These are phyloP conservation scores for Quambalaria eucalypti DNA, from an alignment of 1,284 basidiomycete species.

Conservation along the genomic window DNA sequence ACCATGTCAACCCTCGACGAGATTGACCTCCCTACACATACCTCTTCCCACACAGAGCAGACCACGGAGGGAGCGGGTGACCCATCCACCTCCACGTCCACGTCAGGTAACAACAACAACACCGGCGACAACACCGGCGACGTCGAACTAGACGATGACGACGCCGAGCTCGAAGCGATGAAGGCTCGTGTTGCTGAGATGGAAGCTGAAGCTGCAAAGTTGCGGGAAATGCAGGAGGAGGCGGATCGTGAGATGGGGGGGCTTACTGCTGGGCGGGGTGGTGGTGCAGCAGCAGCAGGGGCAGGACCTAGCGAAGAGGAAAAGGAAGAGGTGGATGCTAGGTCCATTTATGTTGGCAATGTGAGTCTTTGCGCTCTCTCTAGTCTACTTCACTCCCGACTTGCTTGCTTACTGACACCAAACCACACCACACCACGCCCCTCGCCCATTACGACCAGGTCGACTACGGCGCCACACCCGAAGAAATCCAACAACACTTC, in stretches of 20 bases:
- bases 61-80: no score
- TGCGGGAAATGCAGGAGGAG: slow-evolving; percentile 80
- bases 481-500: slow-evolving; percentile 97
- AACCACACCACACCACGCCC: neutral
- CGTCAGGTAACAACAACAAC: neutral
- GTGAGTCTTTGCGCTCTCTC: slow-evolving; percentile 50
- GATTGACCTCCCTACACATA: neutral
- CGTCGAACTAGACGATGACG: slow-evolving; percentile 23
- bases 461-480: slow-evolving; percentile 92
- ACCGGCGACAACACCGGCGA: slow-evolving; percentile 7
- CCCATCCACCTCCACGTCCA: neutral
- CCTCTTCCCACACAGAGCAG: neutral
- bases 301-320: slow-evolving; percentile 37
- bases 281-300: slow-evolving; percentile 47
- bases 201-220: slow-evolving; percentile 78
- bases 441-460: slow-evolving; percentile 56
- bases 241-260: slow-evolving; percentile 63
- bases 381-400: neutral
- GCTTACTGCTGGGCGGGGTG: slow-evolving; percentile 47
- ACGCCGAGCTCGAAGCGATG: slow-evolving; percentile 59
- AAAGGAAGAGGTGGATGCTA: slow-evolving; percentile 63
- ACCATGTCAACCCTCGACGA: neutral
- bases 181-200: slow-evolving; percentile 70
- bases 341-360: slow-evolving; percentile 94
- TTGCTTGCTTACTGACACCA: neutral